Conservation (phyloP, 345 rosid species). For the Lumnitzera racemosa region DNA sequence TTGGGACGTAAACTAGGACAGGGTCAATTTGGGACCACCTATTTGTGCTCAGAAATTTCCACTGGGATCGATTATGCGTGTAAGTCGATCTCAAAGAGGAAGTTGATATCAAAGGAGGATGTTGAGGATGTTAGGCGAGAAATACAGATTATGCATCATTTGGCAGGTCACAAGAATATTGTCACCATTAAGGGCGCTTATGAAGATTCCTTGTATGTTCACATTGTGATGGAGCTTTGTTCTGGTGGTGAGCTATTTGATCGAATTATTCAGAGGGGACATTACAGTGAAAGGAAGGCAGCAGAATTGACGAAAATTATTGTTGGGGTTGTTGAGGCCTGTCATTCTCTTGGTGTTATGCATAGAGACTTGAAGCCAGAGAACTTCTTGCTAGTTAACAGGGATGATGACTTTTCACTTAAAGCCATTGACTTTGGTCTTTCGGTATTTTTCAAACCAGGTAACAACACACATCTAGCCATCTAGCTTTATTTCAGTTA, state of each 20-base stretch:
- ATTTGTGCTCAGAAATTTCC: conserved; percentile 62
- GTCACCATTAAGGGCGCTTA: conserved; percentile 51
- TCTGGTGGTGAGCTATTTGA: conserved; percentile 91
- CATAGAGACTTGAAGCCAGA: conserved; percentile 98
- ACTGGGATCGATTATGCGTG: conserved; percentile 79
- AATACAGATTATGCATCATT: conserved; percentile 54
- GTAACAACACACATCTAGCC: conserved; percentile 18
- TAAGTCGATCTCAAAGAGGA: conserved; percentile 93
- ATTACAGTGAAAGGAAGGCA: conserved; percentile 94
- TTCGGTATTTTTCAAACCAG: conserved; percentile 94
- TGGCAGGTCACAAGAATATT: conserved; percentile 46
- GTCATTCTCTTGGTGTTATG: conserved; percentile 98
- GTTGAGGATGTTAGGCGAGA: conserved; percentile 95
- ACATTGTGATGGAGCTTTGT: conserved; percentile 58
- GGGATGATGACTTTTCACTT: conserved; percentile 94
- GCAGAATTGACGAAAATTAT: conserved; percentile 88
- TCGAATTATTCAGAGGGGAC: conserved; percentile 92
- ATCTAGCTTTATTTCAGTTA: too few species aligned
- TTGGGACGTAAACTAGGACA: conserved; percentile 87
- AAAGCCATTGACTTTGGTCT: conserved; percentile 99
- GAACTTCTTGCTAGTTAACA: conserved; percentile 89
- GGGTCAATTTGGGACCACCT: conserved; percentile 94
- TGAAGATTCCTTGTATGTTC: conserved; percentile 38
- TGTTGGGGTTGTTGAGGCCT: conserved; percentile 92
- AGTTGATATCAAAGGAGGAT: conserved; percentile 84